Evolutionary conservation across 495 filamentous ascomycete species (phyloP).

Genomic region (Tuber magnatum): DNA sequence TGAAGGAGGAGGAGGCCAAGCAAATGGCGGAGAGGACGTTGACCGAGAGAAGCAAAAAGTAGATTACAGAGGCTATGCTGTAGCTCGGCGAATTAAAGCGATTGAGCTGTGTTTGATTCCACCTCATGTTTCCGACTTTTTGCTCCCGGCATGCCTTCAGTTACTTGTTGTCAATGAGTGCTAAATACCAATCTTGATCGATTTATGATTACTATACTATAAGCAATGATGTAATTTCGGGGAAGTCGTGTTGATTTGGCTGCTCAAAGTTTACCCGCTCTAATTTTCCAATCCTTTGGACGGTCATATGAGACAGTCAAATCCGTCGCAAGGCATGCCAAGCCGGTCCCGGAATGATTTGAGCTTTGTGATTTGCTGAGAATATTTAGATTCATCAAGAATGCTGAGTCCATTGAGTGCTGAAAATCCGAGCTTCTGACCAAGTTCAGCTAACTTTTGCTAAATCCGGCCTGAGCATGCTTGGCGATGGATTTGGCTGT

Average conservation of each 20-base stretch:
- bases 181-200: not conserved
- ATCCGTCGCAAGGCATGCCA: not conserved
- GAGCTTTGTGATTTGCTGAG: not conserved
- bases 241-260: not conserved
- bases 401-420: not conserved
- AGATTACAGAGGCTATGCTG: not conserved
- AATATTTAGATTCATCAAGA: not conserved
- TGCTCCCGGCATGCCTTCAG: not conserved
- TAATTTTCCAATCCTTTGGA: not conserved
- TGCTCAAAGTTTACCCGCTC: not conserved
- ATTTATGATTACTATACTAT: not conserved
- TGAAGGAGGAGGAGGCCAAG: conserved; percentile 77
- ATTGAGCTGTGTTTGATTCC: conserved; percentile 9
- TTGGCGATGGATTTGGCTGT: no score
- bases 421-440: not conserved
- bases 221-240: not conserved
- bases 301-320: not conserved
- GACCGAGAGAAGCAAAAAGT: conserved; percentile 26
- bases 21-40: conserved; percentile 53
- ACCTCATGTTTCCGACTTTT: conserved; percentile 10
- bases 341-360: not conserved
- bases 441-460: not conserved
- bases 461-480: no score
- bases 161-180: conserved; percentile 14
- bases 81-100: not conserved